Base-by-base conservation (phyloP, 257 asterid species). In the Nemophila menziesii region DNA sequence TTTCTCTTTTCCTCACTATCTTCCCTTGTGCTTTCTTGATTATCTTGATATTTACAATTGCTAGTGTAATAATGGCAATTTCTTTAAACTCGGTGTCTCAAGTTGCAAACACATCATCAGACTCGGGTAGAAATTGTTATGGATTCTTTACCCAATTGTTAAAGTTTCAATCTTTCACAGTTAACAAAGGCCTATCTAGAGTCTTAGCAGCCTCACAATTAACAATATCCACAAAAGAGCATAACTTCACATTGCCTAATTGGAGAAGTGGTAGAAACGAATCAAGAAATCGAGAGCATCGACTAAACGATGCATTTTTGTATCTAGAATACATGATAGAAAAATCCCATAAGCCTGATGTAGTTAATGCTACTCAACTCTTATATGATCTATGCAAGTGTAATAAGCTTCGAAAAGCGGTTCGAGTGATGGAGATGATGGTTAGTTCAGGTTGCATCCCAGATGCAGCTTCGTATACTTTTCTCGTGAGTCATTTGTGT, bases 391-490 rank as follows among this genome's bases (percentile, higher is more conserved):
- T 87, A n/a, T 83, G 95, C 58, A 83, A 78, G 49, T 48, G 70
- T 2, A 75, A 63, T 48, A 83, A 80, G 49, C 58, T 73, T 1
- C 55, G 89, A n/a, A 87, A 83, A 66, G 95, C 97, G 2, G 74
- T 84, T 43, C 67, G 64, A 38, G 82, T 83, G 3, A 80, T 87
- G 92, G 93, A 87, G 71, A 69, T 80, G 93, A 55, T 80, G 78
- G 75, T 67, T 45, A 51, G 58, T 56, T 80, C 95, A 0, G 86
- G 93, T 15, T 62, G 67, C 43, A 67, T 67, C 5, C 97, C 95
- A 0, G 93, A 77, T 50, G 82, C 82, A 2, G 71, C 93, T 26
- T 64, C 79, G 1, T 87, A 78, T 36, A 80, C 92, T 36, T 77
- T 49, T 67, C 55, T 80, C 80, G 92, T 84, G 36, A 76, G 72